A percentile compares a stretch with the other conserved stretches of the same genome.
phyloP scores from a whole-genome alignment of 805 yeast species.

The Spathaspora arborariae region DNA sequence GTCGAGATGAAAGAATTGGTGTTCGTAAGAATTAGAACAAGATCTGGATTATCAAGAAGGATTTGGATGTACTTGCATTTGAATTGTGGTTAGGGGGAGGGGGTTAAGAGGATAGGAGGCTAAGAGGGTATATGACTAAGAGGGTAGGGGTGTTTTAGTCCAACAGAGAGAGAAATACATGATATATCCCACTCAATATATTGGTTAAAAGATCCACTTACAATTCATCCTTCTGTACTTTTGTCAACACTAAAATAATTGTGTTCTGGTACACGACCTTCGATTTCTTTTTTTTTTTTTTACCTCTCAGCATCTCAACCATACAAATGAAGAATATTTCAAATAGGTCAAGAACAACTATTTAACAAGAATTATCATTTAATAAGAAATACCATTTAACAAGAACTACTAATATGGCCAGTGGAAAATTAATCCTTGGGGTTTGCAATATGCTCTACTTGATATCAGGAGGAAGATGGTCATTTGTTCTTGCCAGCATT shows the following conservation, averaged over 20 bases:
- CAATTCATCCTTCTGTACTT: no score
- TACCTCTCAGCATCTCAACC: conserved; percentile 9
- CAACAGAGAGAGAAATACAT: no score
- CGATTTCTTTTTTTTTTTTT: background rate
- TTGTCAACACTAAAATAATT: background rate
- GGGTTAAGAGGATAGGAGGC: no score
- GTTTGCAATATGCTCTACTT: conserved; percentile 27
- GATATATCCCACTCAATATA: no score
- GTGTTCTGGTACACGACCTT: background rate
- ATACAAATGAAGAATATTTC: conserved; percentile 4
- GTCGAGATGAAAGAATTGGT: conserved; percentile 22
- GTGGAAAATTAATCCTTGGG: conserved; percentile 13
- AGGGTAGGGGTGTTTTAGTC: no score
- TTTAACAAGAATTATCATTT: background rate
- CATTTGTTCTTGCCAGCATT: conserved; percentile 25
- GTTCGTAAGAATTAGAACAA: conserved; percentile 8
- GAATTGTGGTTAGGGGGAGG: no score
- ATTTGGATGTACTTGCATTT: background rate
- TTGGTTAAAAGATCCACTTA: background rate
- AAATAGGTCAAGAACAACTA: background rate
- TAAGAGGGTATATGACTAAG: no score
- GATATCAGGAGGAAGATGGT: conserved; percentile 41
- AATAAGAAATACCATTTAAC: no score
- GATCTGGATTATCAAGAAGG: background rate
- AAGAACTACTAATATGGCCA: background rate